phyloP scores from a whole-genome alignment of 768 basidiomycete genomes.

The Podaxis pistillaris region DNA sequence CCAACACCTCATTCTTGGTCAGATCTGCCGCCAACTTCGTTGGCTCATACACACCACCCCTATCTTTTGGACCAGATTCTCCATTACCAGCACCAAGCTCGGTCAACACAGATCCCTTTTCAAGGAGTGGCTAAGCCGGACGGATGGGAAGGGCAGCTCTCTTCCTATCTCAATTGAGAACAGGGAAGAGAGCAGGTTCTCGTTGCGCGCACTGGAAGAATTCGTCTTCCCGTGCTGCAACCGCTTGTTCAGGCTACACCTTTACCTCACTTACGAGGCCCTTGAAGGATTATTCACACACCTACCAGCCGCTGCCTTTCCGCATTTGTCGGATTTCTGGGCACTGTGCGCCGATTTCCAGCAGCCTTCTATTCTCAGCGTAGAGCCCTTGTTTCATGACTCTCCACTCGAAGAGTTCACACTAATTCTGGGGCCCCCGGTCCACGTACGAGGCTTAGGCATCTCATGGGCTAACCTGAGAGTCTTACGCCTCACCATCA shows the following conservation, averaged over 20 bases:
- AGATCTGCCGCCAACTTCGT: slow-evolving; percentile 4
- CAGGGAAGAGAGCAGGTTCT: slow-evolving; percentile 4
- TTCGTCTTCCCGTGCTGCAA: slow-evolving; percentile 2
- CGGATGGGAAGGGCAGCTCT: not conserved
- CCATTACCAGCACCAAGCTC: not conserved
- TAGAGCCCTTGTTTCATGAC: not conserved
- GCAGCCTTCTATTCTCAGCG: slow-evolving; percentile 5
- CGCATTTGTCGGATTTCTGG: slow-evolving; percentile 4
- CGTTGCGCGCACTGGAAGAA: slow-evolving; percentile 5
- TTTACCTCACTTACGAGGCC: slow-evolving; percentile 11
- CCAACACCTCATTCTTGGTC: slow-evolving; percentile 6
- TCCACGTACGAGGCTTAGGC: slow-evolving; percentile 8
- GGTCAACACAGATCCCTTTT: not conserved
- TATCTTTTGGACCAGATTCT: slow-evolving; percentile 7
- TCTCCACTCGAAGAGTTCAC: slow-evolving; percentile 7
- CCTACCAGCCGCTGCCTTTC: slow-evolving; percentile 1
- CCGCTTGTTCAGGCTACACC: not conserved
- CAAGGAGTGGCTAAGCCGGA: slow-evolving; percentile 6
- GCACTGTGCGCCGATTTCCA: slow-evolving; percentile 7
- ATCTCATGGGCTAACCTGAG: slow-evolving; percentile 11
- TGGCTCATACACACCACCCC: not conserved
- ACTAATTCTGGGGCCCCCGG: slow-evolving; percentile 5
- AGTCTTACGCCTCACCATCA: not conserved
- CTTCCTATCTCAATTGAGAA: slow-evolving; percentile 13
- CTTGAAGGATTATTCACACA: slow-evolving; percentile 4